Evolutionary conservation across 305 asterid species (phyloP), one percentile per base, ranked within the genome.

Genomic region (Coffea humblotiana): DNA sequence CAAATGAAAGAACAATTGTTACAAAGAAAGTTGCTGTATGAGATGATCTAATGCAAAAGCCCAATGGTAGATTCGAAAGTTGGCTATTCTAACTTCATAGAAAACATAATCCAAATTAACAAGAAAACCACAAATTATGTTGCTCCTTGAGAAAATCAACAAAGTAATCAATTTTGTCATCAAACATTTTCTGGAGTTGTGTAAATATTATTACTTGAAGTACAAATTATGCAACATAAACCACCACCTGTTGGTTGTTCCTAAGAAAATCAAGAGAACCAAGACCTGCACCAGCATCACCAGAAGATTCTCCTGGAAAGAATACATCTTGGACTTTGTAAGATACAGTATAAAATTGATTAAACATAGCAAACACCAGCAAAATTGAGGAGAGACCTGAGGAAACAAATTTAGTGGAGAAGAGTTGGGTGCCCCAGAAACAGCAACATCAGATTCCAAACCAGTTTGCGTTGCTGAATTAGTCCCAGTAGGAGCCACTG

Each of bases 351-450:
- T 79, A 76, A 74, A 60, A n/a, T 76, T 69, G 69, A 1, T 76
- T 32, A 80, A 52, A 79, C 12, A 68, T n/a, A 40, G 66, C 49
- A 74, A 88, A 74, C 70, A 83, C 25, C 40, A 35, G 63, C 71
- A 69, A 40, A 72, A 71, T 79, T 48, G 45, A 75, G 66, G 64
- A 82, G 71, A 77, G 78, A 92, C 98, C 95, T 93, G 95, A 77
- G 98, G 98, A 87, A 94, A 94, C 83, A 94, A 84, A 88, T 94
- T 92, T 86, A 94, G 85, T 1, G 98, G 98, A 74, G 97, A 90
- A 61, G 98, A 87, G 85, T 94, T 94, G 45, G 97, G 97, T 80
- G 87, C 94, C 81, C 92, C 92, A 63, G 92, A 87, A 78, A 86
- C 86, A 72, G 91, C 87, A 68, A 81, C 79, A 63, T 73, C 77